Conservation (phyloP, 176 grass and related monocot genomes). For the Paspalum vaginatum region DNA sequence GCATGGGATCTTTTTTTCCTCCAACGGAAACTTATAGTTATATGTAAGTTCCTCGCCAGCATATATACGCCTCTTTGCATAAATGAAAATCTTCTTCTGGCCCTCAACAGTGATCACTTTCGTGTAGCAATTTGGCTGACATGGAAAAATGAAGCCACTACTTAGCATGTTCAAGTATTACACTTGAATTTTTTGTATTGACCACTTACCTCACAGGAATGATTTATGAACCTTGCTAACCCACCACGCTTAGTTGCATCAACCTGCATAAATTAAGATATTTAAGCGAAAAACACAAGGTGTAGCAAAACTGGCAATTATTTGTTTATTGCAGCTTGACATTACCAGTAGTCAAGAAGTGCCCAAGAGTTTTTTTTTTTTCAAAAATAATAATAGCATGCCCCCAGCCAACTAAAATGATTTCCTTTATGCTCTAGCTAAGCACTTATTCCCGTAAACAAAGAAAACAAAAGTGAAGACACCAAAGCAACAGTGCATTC, state of each 20-base stretch:
- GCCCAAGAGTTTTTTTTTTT: not conserved
- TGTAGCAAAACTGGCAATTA: not conserved
- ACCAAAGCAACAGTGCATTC: not conserved
- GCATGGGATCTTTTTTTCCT: slow-evolving; percentile 95
- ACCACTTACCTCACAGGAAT: slow-evolving; percentile 88
- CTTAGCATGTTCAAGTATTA: slow-evolving; percentile 32
- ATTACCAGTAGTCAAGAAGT: not conserved
- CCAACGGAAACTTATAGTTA: slow-evolving; percentile 98
- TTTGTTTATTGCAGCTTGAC: not conserved
- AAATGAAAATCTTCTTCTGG: slow-evolving; percentile 99
- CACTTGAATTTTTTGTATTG: slow-evolving; percentile 31
- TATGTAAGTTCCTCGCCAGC: slow-evolving; percentile 94
- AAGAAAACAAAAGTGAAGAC: not conserved
- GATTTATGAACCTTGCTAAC: slow-evolving; percentile 97
- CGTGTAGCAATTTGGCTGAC: slow-evolving; percentile 96
- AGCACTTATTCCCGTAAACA: slow-evolving; percentile 13
- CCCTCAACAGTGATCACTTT: slow-evolving; percentile 96
- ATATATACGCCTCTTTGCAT: slow-evolving; percentile 89
- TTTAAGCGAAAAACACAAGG: slow-evolving; percentile 23
- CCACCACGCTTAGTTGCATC: slow-evolving; percentile 97
- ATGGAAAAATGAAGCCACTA: slow-evolving; percentile 17
- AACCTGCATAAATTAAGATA: slow-evolving; percentile 63
- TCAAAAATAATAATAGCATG: slow-evolving; percentile 1
- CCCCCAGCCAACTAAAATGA: slow-evolving; percentile 17
- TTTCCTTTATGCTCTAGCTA: slow-evolving; percentile 2